Conservation (phyloP, 352 stramenopile species). For the Phytophthora sojae region DNA sequence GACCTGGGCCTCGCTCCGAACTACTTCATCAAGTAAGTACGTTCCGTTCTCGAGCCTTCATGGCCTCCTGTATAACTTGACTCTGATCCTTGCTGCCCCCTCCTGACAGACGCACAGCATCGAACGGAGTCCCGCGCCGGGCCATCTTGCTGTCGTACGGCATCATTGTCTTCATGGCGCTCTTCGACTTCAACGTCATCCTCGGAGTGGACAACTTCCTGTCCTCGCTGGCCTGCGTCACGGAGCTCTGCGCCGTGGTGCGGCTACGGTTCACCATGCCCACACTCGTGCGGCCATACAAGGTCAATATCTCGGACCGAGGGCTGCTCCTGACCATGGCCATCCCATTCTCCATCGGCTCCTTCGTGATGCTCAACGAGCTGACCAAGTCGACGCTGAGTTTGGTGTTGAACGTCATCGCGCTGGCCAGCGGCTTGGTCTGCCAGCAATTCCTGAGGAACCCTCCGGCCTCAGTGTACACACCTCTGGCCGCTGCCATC, state of each 20-base stretch:
- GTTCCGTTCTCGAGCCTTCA: background rate
- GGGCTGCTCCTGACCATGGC: constrained; percentile 52
- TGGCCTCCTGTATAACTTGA: constrained; percentile 11
- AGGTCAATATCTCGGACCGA: constrained; percentile 69
- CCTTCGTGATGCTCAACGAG: constrained; percentile 74
- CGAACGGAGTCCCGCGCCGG: constrained; percentile 63
- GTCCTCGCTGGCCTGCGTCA: constrained; percentile 89
- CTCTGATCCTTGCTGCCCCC: constrained; percentile 22
- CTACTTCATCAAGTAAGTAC: constrained; percentile 85
- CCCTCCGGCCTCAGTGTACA: constrained; percentile 47
- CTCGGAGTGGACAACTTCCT: constrained; percentile 94
- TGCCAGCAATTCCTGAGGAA: constrained; percentile 66
- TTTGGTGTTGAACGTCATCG: constrained; percentile 59
- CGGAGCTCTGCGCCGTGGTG: constrained; percentile 93
- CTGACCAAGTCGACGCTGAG: constrained; percentile 67
- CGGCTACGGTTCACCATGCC: constrained; percentile 84
- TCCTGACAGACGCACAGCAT: constrained; percentile 49
- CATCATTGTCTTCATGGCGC: constrained; percentile 89
- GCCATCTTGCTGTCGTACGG: constrained; percentile 88
- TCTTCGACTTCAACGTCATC: constrained; percentile 91
- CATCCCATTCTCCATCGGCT: constrained; percentile 65
- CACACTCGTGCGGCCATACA: constrained; percentile 82
- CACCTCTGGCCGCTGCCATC: constrained; percentile 38
- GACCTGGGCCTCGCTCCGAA: constrained; percentile 90
- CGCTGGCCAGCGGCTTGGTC: constrained; percentile 56